Percentiles rank a stretch among this genome's conserved stretches.
phyloP scores from a whole-genome alignment of 148 eudicot genomes.

The Rhododendron ovatum region DNA sequence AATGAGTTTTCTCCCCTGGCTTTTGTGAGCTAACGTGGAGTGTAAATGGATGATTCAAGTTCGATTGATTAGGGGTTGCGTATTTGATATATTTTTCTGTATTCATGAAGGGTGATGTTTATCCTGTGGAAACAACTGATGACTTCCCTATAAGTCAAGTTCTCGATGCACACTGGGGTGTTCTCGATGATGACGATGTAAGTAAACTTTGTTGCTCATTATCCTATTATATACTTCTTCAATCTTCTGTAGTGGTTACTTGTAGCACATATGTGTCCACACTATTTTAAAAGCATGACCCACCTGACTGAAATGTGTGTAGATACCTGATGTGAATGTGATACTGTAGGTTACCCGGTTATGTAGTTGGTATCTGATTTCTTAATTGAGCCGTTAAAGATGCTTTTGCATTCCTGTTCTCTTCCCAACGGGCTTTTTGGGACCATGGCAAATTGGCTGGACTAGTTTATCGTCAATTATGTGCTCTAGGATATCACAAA shows the following conservation, averaged over 20 bases:
- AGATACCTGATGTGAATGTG: background rate
- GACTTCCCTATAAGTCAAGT: slow-evolving; percentile 49
- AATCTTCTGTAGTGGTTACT: background rate
- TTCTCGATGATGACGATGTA: slow-evolving; percentile 78
- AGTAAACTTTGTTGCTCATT: slow-evolving; percentile 20
- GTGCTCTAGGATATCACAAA: background rate
- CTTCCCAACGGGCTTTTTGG: background rate
- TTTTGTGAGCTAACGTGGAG: background rate
- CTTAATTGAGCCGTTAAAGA: background rate
- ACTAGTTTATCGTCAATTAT: background rate
- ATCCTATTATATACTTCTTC: slow-evolving; percentile 3
- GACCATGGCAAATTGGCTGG: background rate
- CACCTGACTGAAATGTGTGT: background rate
- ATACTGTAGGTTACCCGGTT: background rate
- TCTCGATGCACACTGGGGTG: slow-evolving; percentile 98
- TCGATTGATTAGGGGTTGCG: background rate
- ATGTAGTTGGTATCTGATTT: background rate
- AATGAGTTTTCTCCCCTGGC: background rate
- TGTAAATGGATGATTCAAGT: background rate
- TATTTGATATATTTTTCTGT: slow-evolving; percentile 5
- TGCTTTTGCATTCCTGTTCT: background rate
- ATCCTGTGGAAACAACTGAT: slow-evolving; percentile 81
- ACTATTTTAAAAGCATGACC: background rate
- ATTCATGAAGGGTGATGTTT: slow-evolving; percentile 80
- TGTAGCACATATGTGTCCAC: background rate